These are phyloP conservation scores for Pseudozyma tsukubaensis DNA, from an alignment of 1,284 basidiomycete species.

Conservation along the genomic window DNA sequence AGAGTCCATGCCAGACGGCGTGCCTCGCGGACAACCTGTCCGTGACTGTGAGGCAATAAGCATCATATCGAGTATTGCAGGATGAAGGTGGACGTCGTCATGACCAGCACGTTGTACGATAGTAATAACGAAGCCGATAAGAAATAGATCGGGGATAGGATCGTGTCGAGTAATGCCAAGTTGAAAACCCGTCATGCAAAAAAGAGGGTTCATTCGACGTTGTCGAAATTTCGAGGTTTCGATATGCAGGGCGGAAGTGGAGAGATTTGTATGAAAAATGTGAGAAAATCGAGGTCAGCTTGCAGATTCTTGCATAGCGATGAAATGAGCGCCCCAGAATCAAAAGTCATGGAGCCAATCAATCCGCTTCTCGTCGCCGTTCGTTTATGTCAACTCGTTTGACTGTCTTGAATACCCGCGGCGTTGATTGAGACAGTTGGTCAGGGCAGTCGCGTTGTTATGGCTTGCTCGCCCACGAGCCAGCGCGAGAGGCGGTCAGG, in stretches of 20 bases:
- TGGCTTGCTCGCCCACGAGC: background rate
- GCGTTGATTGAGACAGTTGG: no score
- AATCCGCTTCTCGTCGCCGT: background rate
- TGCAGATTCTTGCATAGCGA: slow-evolving; percentile 28
- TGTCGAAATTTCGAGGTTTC: slow-evolving; percentile 2
- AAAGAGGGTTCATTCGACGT: slow-evolving; percentile 14
- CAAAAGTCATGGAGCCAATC: background rate
- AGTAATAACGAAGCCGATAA: background rate
- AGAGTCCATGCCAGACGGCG: slow-evolving; percentile 53
- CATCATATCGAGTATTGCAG: background rate
- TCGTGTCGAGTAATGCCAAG: background rate
- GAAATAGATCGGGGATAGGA: background rate
- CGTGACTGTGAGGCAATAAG: slow-evolving; percentile 20
- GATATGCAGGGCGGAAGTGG: background rate
- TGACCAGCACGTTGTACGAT: no score
- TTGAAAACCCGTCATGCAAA: background rate
- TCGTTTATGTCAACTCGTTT: background rate
- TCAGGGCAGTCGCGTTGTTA: no score
- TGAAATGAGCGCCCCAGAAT: slow-evolving; percentile 8
- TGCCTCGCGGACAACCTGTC: slow-evolving; percentile 43
- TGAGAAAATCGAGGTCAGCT: slow-evolving; percentile 30
- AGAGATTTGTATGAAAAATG: slow-evolving; percentile 1
- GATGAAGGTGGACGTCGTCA: no score
- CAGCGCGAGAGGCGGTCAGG: background rate
- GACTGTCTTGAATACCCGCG: no score